These are phyloP conservation scores for Suillus fuscotomentosus DNA, from an alignment of 768 basidiomycete genomes.

Conservation along the genomic window DNA sequence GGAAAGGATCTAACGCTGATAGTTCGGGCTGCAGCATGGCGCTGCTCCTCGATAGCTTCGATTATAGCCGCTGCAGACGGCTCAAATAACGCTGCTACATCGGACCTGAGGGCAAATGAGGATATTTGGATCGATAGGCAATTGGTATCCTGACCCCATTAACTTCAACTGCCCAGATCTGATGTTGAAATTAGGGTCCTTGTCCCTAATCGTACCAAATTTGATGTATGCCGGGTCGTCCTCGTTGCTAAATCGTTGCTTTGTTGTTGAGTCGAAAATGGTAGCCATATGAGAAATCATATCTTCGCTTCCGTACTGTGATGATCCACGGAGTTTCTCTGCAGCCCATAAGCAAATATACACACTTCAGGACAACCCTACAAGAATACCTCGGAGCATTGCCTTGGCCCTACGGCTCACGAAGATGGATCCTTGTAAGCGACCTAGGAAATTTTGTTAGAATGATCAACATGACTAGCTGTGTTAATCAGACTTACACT, in stretches of 20 bases:
- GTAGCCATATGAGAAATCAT: slow-evolving; percentile 41
- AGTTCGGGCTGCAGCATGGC: slow-evolving; percentile 14
- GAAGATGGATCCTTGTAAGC: slow-evolving; percentile 50
- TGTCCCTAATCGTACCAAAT: slow-evolving; percentile 45
- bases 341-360: slow-evolving; percentile 2
- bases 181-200: slow-evolving; percentile 39
- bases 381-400: slow-evolving; percentile 37
- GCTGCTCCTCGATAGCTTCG: slow-evolving; percentile 23
- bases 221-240: slow-evolving; percentile 43
- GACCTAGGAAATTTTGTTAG: slow-evolving; percentile 34
- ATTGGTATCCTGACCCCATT: slow-evolving; percentile 22
- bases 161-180: slow-evolving; percentile 48
- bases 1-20: slow-evolving; percentile 20
- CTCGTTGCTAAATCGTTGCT: slow-evolving; percentile 40
- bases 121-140: not conserved
- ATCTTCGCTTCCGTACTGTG: slow-evolving; percentile 36
- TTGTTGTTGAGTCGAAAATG: slow-evolving; percentile 48
- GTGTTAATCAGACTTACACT: slow-evolving; percentile 32
- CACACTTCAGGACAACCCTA: not conserved
- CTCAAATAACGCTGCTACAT: slow-evolving; percentile 31
- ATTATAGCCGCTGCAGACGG: slow-evolving; percentile 23
- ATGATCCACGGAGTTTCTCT: slow-evolving; percentile 44
- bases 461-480: not conserved
- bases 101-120: slow-evolving; percentile 15
- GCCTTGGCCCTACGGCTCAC: slow-evolving; percentile 43